phyloP scores from a whole-genome alignment of 345 rosid genomes.

The Cardamine chenopodiifolia region DNA sequence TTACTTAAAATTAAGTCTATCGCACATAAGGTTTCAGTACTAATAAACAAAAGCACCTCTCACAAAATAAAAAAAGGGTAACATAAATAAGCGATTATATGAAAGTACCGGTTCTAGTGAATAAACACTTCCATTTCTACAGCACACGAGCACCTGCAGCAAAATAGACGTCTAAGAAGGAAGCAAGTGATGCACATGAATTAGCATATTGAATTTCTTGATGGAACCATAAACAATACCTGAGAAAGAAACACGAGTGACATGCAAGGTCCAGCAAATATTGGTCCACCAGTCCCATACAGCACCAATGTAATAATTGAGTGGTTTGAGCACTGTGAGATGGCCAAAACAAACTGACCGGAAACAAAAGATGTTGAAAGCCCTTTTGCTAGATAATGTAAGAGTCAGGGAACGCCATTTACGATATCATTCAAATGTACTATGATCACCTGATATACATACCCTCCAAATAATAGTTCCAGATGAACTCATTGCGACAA shows the following conservation, averaged over 20 bases:
- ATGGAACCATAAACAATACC: conserved; percentile 48
- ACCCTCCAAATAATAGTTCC: conserved; percentile 89
- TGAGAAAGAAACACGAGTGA: conserved; percentile 73
- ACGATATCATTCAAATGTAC: conserved; percentile 17
- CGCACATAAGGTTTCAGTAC: not conserved
- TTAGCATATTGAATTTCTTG: not conserved
- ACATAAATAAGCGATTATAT: conserved; percentile 4
- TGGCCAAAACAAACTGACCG: conserved; percentile 25
- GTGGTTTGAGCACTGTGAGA: conserved; percentile 17
- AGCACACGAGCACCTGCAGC: conserved; percentile 76
- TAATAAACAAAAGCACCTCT: not conserved
- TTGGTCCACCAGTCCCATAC: conserved; percentile 77
- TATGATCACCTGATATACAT: conserved; percentile 30
- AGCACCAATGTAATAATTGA: conserved; percentile 41
- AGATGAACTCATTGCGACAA: conserved; percentile 55
- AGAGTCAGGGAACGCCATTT: not conserved
- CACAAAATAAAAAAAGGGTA: conserved; percentile 13
- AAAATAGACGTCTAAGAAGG: too few species aligned
- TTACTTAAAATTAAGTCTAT: too few species aligned
- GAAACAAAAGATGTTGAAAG: conserved; percentile 28
- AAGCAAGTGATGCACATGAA: too few species aligned
- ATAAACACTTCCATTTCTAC: conserved; percentile 79
- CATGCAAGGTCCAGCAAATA: conserved; percentile 85
- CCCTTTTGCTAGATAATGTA: conserved; percentile 16
- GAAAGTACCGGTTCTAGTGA: conserved; percentile 66